phyloP scores from a whole-genome alignment of 2,329 filamentous ascomycete species.

The Ophiostoma montium region DNA sequence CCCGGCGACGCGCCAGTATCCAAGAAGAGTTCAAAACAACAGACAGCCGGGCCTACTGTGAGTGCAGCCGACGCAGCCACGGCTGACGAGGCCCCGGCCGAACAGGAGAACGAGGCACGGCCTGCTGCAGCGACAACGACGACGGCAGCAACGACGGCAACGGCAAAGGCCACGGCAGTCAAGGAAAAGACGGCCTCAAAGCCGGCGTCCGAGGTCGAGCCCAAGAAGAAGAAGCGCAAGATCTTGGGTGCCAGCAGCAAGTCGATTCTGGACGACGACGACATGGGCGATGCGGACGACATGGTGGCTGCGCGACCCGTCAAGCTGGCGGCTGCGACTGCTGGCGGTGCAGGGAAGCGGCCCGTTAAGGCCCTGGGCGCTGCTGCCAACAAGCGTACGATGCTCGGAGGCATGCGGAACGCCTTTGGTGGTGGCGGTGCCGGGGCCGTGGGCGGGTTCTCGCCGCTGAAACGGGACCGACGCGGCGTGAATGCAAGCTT shows the following conservation, averaged over 20 bases:
- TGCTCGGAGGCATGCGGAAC: slow-evolving; percentile 23
- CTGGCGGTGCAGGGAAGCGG: slow-evolving; percentile 12
- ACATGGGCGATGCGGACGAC: slow-evolving; percentile 19
- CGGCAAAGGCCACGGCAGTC: no score
- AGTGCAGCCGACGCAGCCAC: slow-evolving; percentile 1
- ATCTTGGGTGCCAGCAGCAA: slow-evolving; percentile 47
- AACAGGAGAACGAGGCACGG: slow-evolving; percentile 20
- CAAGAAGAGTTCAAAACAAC: slow-evolving; percentile 26
- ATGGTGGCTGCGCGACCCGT: slow-evolving; percentile 1
- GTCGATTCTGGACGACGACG: slow-evolving; percentile 58
- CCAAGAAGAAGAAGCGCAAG: slow-evolving; percentile 59
- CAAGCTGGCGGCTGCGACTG: slow-evolving; percentile 1
- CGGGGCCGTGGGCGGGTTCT: slow-evolving; percentile 34
- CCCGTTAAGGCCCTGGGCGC: slow-evolving; percentile 12
- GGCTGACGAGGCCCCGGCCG: slow-evolving; percentile 15
- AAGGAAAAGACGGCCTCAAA: no score
- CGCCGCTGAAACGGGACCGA: slow-evolving; percentile 57
- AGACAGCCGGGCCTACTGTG: slow-evolving; percentile 10
- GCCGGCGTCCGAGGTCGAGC: slow-evolving; percentile 21
- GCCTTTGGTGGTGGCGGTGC: slow-evolving; percentile 28
- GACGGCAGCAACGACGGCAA: slow-evolving; percentile 6
- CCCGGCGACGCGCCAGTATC: slow-evolving; percentile 30
- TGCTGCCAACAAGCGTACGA: slow-evolving; percentile 17
- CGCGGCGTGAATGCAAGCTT: slow-evolving; percentile 50
- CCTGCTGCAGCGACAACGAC: slow-evolving; percentile 12